These are phyloP conservation scores for Metschnikowia corniflorae DNA, from an alignment of 805 yeast species.

Conservation along the genomic window DNA sequence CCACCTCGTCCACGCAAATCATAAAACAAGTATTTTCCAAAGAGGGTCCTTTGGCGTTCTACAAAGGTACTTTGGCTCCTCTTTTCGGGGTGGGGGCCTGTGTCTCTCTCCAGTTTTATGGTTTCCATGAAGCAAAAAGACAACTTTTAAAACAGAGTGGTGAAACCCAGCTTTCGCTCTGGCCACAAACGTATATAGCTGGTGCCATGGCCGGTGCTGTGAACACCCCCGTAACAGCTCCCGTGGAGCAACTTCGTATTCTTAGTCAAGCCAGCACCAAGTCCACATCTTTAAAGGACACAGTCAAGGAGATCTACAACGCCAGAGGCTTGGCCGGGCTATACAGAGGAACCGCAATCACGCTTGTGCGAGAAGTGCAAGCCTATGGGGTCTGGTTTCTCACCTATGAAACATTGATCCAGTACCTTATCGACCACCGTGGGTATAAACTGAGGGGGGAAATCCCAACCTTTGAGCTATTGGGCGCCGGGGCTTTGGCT, in stretches of 20 bases:
- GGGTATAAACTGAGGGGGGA: conserved; percentile 42
- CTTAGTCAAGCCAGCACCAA: conserved; percentile 50
- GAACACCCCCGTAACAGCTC: conserved; percentile 60
- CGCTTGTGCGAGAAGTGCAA: conserved; percentile 58
- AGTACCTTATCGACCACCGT: conserved; percentile 29
- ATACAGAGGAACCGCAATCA: conserved; percentile 53
- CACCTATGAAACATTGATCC: conserved; percentile 57
- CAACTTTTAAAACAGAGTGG: conserved; percentile 39
- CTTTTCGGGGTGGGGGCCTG: conserved; percentile 49
- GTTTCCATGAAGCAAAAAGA: conserved; percentile 66
- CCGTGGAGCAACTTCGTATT: conserved; percentile 65
- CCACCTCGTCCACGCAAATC: conserved; percentile 29
- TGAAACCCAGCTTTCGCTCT: conserved; percentile 37
- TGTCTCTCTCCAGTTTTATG: conserved; percentile 67
- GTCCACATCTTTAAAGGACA: conserved; percentile 25
- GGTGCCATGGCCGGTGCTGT: conserved; percentile 67
- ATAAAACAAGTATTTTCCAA: conserved; percentile 36
- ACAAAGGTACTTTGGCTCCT: conserved; percentile 45
- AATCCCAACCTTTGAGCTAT: conserved; percentile 52
- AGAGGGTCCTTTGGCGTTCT: conserved; percentile 42
- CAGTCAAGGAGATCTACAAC: conserved; percentile 41
- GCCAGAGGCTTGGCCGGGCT: conserved; percentile 48
- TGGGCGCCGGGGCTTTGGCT: conserved; percentile 58
- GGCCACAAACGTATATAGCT: conserved; percentile 56
- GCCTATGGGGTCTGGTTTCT: conserved; percentile 76